Percentiles rank a stretch among this genome's conserved stretches.
Evolutionary conservation across 345 rosid species (phyloP).

Genomic region (Trapa incisa): DNA sequence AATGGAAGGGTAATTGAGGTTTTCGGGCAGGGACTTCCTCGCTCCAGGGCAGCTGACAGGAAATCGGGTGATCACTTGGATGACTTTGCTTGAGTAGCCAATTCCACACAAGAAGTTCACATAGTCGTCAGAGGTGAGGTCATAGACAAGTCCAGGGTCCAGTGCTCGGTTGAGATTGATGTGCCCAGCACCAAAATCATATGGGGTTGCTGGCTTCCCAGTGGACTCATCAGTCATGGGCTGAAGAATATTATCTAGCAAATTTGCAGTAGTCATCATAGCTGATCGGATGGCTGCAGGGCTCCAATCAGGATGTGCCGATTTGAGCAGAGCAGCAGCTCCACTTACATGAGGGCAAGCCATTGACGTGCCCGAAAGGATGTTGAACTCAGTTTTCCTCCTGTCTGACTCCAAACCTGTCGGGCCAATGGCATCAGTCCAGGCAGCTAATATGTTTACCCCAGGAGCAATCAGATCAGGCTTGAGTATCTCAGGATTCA

Average conservation of each 20-base stretch:
- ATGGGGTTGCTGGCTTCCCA: constrained; percentile 45
- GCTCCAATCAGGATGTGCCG: constrained; percentile 70
- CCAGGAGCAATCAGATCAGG: constrained; percentile 79
- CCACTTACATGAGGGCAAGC: constrained; percentile 81
- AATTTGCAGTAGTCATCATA: constrained; percentile 69
- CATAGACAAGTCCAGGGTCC: constrained; percentile 75
- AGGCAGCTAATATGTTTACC: constrained; percentile 71
- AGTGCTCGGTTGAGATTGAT: constrained; percentile 54
- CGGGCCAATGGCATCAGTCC: constrained; percentile 70
- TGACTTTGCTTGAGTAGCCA: constrained; percentile 48
- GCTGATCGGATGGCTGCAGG: constrained; percentile 67
- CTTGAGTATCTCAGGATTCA: constrained; percentile 65
- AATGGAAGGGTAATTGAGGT: constrained; percentile 72
- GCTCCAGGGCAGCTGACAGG: constrained; percentile 36
- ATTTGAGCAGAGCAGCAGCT: constrained; percentile 72
- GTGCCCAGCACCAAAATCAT: constrained; percentile 62
- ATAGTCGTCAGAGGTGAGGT: constrained; percentile 48
- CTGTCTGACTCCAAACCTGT: constrained; percentile 54
- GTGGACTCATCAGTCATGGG: constrained; percentile 61
- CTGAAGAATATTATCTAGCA: constrained; percentile 33
- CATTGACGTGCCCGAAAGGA: constrained; percentile 77
- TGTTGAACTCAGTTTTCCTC: constrained; percentile 64
- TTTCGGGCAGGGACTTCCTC: constrained; percentile 48
- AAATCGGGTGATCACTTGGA: constrained; percentile 58
- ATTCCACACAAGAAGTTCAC: constrained; percentile 56